Percentiles rank a stretch among this genome's conserved stretches.
These are phyloP conservation scores for Vittaforma corneae DNA, from an alignment of 371 early-diverging fungal species.

Conservation along the genomic window DNA sequence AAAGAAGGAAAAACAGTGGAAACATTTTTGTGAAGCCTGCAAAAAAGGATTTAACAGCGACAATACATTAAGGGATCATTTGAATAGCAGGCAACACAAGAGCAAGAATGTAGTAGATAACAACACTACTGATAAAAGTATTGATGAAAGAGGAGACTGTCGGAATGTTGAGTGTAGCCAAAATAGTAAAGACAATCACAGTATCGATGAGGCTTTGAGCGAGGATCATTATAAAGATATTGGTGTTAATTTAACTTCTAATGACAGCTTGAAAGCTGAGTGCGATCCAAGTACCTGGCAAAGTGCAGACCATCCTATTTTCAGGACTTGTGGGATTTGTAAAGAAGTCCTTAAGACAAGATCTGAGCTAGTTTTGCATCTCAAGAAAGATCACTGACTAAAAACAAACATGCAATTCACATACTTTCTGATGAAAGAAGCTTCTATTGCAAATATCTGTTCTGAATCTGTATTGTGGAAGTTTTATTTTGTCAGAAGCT, in stretches of 20 bases:
- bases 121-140: not conserved
- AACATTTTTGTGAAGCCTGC: conserved; percentile 6
- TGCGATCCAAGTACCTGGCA: not conserved
- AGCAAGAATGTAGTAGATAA: conserved; percentile 3
- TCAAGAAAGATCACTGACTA: conserved; percentile 5
- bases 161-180: not conserved
- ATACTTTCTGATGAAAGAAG: too few species aligned
- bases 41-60: conserved; percentile 7
- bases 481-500: too few species aligned
- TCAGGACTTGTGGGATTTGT: conserved; percentile 8
- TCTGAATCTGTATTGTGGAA: too few species aligned
- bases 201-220: not conserved
- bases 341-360: conserved; percentile 12
- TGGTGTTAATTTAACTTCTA: not conserved
- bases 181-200: not conserved
- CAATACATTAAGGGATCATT: conserved; percentile 4
- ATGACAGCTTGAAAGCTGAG: not conserved
- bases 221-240: not conserved
- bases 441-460: too few species aligned
- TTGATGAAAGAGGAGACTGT: not conserved
- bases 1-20: not conserved
- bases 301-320: not conserved
- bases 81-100: conserved; percentile 15
- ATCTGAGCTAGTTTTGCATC: conserved; percentile 1
- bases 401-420: too few species aligned